phyloP scores from a whole-genome alignment of 2,329 filamentous ascomycete genomes.

The Colletotrichum sp. region DNA sequence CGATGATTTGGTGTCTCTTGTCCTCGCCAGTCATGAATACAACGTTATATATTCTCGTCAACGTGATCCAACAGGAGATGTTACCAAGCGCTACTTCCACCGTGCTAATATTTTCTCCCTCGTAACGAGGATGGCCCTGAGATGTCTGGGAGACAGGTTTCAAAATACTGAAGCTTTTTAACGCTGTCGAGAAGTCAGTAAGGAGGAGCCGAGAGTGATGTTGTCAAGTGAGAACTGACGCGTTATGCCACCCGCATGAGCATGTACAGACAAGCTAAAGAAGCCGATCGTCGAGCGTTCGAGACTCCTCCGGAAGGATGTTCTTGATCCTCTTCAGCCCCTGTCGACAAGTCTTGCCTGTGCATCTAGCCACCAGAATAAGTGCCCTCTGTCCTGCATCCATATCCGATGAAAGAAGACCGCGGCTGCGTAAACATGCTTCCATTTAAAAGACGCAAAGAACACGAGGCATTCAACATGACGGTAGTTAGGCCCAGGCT shows the following conservation, averaged over 20 bases:
- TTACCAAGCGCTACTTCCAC: background rate
- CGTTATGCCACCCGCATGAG: rapidly evolving
- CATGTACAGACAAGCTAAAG: rapidly evolving
- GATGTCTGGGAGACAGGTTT: background rate
- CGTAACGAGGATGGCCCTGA: background rate
- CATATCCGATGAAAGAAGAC: background rate
- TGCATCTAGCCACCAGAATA: background rate
- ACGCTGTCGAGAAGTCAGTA: background rate
- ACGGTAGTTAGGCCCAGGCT: background rate
- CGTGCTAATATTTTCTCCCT: background rate
- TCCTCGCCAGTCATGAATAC: background rate
- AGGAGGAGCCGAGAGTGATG: background rate
- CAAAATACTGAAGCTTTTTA: background rate
- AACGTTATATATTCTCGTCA: background rate
- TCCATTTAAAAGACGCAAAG: background rate
- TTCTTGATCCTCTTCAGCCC: background rate
- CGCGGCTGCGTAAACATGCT: background rate
- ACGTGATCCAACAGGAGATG: background rate
- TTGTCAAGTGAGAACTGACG: background rate
- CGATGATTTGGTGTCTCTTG: background rate
- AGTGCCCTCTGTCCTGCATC: background rate
- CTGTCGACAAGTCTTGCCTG: background rate
- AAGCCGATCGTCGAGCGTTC: background rate
- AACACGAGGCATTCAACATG: background rate
- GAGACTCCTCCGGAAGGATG: background rate